Percentiles rank a stretch among this genome's conserved stretches.
phyloP scores from a whole-genome alignment of 306 rosid genomes.

The Castanopsis chinensis region DNA sequence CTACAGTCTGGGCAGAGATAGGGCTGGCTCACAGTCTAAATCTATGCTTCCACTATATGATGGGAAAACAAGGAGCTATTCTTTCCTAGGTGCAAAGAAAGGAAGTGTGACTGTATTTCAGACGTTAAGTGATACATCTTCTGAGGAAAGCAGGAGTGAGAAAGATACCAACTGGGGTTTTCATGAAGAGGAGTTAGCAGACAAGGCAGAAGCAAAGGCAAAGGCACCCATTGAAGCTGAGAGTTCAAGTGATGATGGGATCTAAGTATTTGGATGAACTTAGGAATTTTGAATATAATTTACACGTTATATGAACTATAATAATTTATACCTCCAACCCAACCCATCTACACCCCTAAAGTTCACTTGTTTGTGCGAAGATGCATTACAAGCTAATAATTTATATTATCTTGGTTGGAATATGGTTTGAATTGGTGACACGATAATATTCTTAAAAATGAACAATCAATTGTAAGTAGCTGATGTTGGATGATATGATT shows the following conservation, averaged over 20 bases:
- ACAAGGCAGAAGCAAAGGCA: slow-evolving; percentile 26
- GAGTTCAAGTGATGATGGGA: slow-evolving; percentile 28
- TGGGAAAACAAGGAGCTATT: slow-evolving; percentile 39
- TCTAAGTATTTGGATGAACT: too few species aligned
- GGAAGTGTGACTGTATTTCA: slow-evolving; percentile 41
- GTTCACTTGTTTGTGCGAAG: too few species aligned
- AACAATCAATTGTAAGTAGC: too few species aligned
- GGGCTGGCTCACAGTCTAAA: slow-evolving; percentile 21
- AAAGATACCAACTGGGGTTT: slow-evolving; percentile 29
- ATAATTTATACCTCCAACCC: too few species aligned
- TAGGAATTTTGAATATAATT: too few species aligned
- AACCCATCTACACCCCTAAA: too few species aligned
- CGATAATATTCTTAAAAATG: too few species aligned
- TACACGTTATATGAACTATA: too few species aligned
- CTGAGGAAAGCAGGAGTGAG: slow-evolving; percentile 38
- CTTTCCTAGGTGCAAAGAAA: slow-evolving; percentile 39
- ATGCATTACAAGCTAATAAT: too few species aligned
- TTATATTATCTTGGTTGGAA: too few species aligned
- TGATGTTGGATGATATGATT: too few species aligned
- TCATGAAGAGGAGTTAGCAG: slow-evolving; percentile 25
- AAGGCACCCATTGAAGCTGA: slow-evolving; percentile 25
- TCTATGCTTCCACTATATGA: slow-evolving; percentile 54
- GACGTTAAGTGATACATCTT: slow-evolving; percentile 47
- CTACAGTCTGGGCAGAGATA: slow-evolving; percentile 68
- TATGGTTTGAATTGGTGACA: too few species aligned